These are phyloP conservation scores for Leucosporidium scottii DNA, from an alignment of 768 basidiomycete species.

Conservation along the genomic window DNA sequence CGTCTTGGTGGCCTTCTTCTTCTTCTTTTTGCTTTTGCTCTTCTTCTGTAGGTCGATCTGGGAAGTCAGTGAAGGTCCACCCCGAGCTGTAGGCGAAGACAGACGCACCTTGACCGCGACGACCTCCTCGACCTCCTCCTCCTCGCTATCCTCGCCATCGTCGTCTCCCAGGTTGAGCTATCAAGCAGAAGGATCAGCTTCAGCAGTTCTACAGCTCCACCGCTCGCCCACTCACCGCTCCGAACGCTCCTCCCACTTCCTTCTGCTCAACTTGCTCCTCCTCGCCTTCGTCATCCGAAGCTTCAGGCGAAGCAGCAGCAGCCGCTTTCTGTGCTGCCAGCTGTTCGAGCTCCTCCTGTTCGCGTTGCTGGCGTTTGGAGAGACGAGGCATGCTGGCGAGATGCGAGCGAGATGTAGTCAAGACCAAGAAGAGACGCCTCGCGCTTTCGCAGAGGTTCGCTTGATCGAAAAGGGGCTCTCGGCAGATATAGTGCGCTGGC, in stretches of 20 bases:
- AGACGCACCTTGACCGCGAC: background rate
- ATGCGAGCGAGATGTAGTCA: no score
- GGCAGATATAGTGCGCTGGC: no score
- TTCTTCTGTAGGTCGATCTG: slow-evolving; percentile 11
- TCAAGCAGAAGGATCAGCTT: background rate
- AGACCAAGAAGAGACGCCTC: no score
- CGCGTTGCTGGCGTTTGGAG: slow-evolving; percentile 43
- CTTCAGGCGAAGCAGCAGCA: background rate
- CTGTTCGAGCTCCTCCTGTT: slow-evolving; percentile 42
- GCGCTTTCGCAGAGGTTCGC: no score
- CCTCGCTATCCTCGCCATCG: slow-evolving; percentile 46
- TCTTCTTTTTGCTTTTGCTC: slow-evolving; percentile 40
- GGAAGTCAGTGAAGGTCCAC: background rate
- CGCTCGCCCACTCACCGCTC: slow-evolving; percentile 25
- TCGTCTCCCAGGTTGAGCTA: slow-evolving; percentile 43
- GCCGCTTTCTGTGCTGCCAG: slow-evolving; percentile 21
- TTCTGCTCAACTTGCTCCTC: slow-evolving; percentile 21
- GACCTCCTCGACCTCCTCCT: slow-evolving; percentile 32
- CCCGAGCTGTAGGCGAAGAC: rapidly evolving
- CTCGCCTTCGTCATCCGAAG: slow-evolving; percentile 21
- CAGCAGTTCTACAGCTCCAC: no score
- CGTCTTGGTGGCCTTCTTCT: slow-evolving; percentile 33
- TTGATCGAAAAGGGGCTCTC: no score
- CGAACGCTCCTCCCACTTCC: slow-evolving; percentile 28
- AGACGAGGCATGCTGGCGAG: slow-evolving; percentile 26